A percentile compares a stretch with the other conserved stretches of the same genome.
phyloP scores from a whole-genome alignment of 2,329 filamentous ascomycete species.

The Arthrobotrys musiformis region DNA sequence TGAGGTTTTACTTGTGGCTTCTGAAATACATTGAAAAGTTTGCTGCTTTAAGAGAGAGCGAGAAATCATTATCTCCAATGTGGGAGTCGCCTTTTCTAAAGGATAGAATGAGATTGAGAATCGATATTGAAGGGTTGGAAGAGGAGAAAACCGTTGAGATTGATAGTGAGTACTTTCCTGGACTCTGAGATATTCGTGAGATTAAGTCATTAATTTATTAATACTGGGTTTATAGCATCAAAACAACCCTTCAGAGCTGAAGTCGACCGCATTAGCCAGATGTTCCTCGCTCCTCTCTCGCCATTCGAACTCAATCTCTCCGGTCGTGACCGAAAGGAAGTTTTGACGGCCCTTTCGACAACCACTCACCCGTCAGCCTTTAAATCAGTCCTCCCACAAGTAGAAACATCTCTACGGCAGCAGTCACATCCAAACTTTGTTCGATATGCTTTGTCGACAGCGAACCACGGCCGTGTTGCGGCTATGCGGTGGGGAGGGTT shows the following conservation, averaged over 20 bases:
- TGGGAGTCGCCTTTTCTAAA: conserved; percentile 61
- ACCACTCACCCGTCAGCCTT: conserved; percentile 83
- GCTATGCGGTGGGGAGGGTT: conserved; percentile 46
- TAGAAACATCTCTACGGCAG: conserved; percentile 76
- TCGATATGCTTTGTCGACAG: conserved; percentile 82
- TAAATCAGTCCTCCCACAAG: conserved; percentile 69
- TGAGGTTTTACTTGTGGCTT: conserved; percentile 79
- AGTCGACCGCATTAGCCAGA: conserved; percentile 76
- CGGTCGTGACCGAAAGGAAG: conserved; percentile 70
- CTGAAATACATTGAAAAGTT: conserved; percentile 72
- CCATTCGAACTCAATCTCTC: conserved; percentile 80
- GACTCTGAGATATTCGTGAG: not conserved
- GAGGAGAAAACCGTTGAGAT: not conserved
- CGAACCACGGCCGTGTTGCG: conserved; percentile 76
- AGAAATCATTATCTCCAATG: conserved; percentile 64
- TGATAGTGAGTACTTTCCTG: not conserved
- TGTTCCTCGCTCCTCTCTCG: conserved; percentile 75
- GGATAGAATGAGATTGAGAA: not conserved
- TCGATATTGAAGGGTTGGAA: not conserved
- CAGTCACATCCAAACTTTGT: conserved; percentile 87
- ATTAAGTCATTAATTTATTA: no score
- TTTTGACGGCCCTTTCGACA: conserved; percentile 75
- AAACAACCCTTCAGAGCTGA: conserved; percentile 82
- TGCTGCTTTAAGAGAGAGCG: conserved; percentile 67
- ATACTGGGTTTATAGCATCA: conserved; percentile 68